Conservation (phyloP, 1,139 yeast genomes). For the Debaryomycetaceae sp. region DNA sequence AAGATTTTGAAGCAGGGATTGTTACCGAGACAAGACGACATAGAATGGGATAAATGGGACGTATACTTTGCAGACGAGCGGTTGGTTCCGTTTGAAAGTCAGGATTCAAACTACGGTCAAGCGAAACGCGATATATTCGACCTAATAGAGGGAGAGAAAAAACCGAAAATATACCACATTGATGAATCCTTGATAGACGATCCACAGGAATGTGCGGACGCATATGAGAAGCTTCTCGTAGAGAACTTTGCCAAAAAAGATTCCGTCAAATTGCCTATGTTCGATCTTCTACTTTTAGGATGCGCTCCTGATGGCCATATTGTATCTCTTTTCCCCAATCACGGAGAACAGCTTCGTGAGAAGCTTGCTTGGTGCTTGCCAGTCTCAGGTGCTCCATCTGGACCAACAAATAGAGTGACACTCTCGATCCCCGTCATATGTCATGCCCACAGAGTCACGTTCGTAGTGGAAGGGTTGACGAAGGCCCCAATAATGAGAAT, state of each 20-base stretch:
- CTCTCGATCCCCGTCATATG: conserved; percentile 92
- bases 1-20: conserved; percentile 84
- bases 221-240: conserved; percentile 80
- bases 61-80: conserved; percentile 96
- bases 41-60: conserved; percentile 95
- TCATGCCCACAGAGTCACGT: conserved; percentile 88
- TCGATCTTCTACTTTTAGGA: conserved; percentile 84
- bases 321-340: conserved; percentile 92
- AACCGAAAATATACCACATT: conserved; percentile 78
- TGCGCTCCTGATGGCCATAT: conserved; percentile 99
- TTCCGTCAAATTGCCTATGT: conserved; percentile 91
- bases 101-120: conserved; percentile 85
- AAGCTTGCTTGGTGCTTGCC: conserved; percentile 96
- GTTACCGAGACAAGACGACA: conserved; percentile 60
- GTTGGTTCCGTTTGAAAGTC: conserved; percentile 79
- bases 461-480: conserved; percentile 93
- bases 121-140: conserved; percentile 83
- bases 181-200: conserved; percentile 74
- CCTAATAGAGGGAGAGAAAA: conserved; percentile 47
- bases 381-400: conserved; percentile 86
- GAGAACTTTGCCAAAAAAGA: conserved; percentile 95
- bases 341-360: conserved; percentile 79
- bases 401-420: conserved; percentile 85
- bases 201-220: conserved; percentile 93
- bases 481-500: conserved; percentile 91